Percentiles rank a stretch among this genome's conserved stretches.
These are phyloP conservation scores for Tetracentron sinense DNA, from an alignment of 164 flowering plant species.

Conservation along the genomic window DNA sequence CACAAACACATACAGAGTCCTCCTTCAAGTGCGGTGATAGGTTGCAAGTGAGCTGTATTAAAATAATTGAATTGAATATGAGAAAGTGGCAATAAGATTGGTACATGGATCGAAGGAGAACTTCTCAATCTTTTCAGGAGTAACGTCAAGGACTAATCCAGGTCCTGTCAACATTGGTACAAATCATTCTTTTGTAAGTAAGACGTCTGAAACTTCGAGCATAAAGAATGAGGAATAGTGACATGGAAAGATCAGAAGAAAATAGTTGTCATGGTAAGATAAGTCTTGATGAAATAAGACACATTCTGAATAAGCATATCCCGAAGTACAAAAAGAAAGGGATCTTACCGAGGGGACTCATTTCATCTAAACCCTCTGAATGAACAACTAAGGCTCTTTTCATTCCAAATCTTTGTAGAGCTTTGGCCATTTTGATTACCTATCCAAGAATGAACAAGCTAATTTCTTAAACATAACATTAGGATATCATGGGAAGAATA, in stretches of 20 bases:
- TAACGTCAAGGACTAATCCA: conserved; percentile 74
- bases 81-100: conserved; percentile 1
- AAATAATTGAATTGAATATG: no score
- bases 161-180: conserved; percentile 49
- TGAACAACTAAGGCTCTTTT: conserved; percentile 87
- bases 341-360: conserved; percentile 80
- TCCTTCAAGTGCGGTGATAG: no score
- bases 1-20: no score
- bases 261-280: no score
- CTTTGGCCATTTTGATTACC: conserved; percentile 92
- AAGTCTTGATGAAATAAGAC: no score
- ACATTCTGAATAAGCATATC: not conserved
- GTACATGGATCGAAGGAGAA: conserved; percentile 85
- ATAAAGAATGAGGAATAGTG: not conserved
- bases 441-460: conserved; percentile 20
- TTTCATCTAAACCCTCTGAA: conserved; percentile 87
- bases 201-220: not conserved
- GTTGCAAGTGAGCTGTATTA: no score
- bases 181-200: not conserved
- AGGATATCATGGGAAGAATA: not conserved
- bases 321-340: not conserved
- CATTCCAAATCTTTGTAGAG: conserved; percentile 83
- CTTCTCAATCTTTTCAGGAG: conserved; percentile 63
- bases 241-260: not conserved
- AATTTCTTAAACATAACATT: not conserved